A percentile compares a stretch with the other conserved stretches of the same genome.
Conservation (phyloP, 106 monocot genomes). For the Iris macrosiphon region DNA sequence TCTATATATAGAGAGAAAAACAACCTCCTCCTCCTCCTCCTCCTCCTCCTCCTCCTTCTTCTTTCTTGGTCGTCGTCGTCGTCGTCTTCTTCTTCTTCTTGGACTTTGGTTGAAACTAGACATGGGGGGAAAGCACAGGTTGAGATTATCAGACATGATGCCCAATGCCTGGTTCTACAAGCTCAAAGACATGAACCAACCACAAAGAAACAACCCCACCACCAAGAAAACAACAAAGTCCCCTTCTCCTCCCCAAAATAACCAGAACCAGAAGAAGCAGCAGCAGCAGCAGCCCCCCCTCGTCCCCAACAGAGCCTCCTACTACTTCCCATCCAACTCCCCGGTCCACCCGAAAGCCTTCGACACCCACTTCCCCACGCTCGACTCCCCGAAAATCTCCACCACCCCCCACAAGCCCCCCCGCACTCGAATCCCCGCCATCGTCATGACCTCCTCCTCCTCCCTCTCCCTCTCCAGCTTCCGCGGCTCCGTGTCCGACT, state of each 20-base stretch:
- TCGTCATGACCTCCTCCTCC: background rate
- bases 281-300: too few species aligned
- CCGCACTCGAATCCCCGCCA: too few species aligned
- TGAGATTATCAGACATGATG: conserved; percentile 57
- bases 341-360: conserved; percentile 13
- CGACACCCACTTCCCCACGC: conserved; percentile 8
- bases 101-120: too few species aligned
- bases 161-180: conserved; percentile 81
- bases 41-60: too few species aligned
- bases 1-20: too few species aligned
- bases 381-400: conserved; percentile 7
- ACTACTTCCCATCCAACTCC: conserved; percentile 14
- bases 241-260: too few species aligned
- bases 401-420: background rate
- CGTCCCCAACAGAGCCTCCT: conserved; percentile 16
- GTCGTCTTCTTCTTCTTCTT: too few species aligned
- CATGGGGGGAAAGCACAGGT: conserved; percentile 66
- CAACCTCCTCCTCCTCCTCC: too few species aligned
- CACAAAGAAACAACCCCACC: background rate
- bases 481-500: background rate
- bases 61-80: too few species aligned
- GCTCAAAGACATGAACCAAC: conserved; percentile 43
- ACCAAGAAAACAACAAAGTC: background rate
- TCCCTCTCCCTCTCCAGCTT: background rate
- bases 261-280: too few species aligned